Percentiles rank a stretch among this genome's conserved stretches.
phyloP scores from a whole-genome alignment of 208 protist species.

The Acanthamoeba rhysodes region DNA sequence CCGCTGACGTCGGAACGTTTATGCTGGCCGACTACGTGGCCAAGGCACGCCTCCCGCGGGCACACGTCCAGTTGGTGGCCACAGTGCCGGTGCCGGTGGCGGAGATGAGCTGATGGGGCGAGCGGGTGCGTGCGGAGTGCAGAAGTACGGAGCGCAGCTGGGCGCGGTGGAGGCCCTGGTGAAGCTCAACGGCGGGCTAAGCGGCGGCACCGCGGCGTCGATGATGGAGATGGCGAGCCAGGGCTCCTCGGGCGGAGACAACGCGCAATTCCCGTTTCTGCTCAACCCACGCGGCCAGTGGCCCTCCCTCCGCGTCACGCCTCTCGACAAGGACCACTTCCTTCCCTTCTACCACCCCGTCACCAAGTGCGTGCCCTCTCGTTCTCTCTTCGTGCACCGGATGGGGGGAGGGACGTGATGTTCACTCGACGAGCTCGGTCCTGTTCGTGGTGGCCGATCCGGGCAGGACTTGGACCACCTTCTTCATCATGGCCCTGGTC shows the following conservation, averaged over 20 bases:
- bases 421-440: not conserved
- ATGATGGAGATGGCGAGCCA: constrained; percentile 24
- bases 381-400: not conserved
- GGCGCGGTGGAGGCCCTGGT: not conserved
- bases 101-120: not conserved
- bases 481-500: constrained; percentile 71
- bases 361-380: not conserved
- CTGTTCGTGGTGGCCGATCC: not conserved
- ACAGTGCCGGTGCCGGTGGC: not conserved
- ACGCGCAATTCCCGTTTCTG: constrained; percentile 5
- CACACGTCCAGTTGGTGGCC: no score
- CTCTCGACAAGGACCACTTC: constrained; percentile 35
- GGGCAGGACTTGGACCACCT: not conserved
- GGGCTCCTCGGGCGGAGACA: not conserved
- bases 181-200: not conserved
- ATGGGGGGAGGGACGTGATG: no score
- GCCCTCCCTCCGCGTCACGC: constrained; percentile 12
- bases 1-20: constrained; percentile 77
- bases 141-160: constrained; percentile 32
- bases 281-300: constrained; percentile 64
- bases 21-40: constrained; percentile 53
- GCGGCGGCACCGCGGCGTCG: constrained; percentile 62
- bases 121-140: not conserved
- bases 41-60: not conserved
- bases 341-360: constrained; percentile 13